Percentiles rank a stretch among this genome's conserved stretches.
phyloP scores from a whole-genome alignment of 495 filamentous ascomycete species.

The Neurospora terricola region DNA sequence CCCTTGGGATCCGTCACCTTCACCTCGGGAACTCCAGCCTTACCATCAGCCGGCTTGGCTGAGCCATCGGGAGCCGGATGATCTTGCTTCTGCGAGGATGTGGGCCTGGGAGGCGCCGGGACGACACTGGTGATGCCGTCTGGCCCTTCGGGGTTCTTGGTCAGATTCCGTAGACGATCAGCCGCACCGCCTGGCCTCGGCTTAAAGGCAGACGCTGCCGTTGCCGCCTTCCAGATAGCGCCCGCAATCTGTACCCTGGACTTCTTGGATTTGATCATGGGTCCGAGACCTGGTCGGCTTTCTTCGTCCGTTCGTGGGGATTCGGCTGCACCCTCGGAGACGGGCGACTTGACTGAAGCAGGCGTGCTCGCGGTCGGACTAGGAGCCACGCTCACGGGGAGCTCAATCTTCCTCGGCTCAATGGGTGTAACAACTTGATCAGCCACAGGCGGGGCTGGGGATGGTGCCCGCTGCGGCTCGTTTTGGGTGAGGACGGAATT shows the following conservation, averaged over 20 bases:
- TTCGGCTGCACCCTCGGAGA: conserved; percentile 14
- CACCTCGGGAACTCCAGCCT: conserved; percentile 37
- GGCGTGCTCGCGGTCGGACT: conserved; percentile 16
- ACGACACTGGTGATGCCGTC: conserved; percentile 86
- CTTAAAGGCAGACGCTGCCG: conserved; percentile 69
- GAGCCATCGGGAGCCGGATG: conserved; percentile 11
- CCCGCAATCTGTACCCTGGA: conserved; percentile 61
- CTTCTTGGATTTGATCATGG: conserved; percentile 75
- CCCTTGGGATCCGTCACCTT: conserved; percentile 33
- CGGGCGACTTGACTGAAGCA: conserved; percentile 9
- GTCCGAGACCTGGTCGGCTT: conserved; percentile 68
- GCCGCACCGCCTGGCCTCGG: conserved; percentile 74
- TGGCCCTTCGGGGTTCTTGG: conserved; percentile 50
- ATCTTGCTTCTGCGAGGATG: conserved; percentile 18
- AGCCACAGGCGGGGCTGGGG: conserved; percentile 1
- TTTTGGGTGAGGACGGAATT: conserved; percentile 19
- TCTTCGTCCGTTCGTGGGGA: conserved; percentile 36
- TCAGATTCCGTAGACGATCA: conserved; percentile 51
- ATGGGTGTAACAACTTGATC: conserved; percentile 12
- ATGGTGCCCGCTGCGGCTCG: conserved; percentile 1
- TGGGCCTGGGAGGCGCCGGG: conserved; percentile 55
- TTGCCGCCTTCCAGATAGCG: conserved; percentile 75
- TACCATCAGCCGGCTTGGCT: conserved; percentile 23
- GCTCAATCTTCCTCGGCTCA: conserved; percentile 8
- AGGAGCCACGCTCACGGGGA: conserved; percentile 2